Conservation (phyloP, 2,329 filamentous ascomycete genomes). For the Fusarium dimerum region DNA sequence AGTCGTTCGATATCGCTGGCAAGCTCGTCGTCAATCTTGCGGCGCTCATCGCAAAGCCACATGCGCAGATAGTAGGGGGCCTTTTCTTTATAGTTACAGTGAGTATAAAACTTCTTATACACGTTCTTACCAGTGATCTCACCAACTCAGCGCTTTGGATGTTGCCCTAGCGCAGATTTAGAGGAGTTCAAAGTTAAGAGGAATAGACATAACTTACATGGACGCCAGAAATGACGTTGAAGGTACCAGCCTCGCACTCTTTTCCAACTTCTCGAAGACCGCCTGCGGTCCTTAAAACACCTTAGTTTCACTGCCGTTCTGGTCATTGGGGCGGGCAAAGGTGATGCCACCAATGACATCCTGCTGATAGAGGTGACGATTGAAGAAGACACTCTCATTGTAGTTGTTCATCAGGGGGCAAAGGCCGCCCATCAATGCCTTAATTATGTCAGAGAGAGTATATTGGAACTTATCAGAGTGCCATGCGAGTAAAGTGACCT, state of each 20-base stretch:
- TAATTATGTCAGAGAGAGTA: not conserved
- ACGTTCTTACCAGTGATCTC: slow-evolving; percentile 72
- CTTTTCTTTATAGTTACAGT: slow-evolving; percentile 71
- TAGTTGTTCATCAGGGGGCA: slow-evolving; percentile 86
- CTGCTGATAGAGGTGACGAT: slow-evolving; percentile 75
- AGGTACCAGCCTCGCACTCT: slow-evolving; percentile 55
- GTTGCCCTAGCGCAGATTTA: slow-evolving; percentile 15
- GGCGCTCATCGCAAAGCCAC: slow-evolving; percentile 47
- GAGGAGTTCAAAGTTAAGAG: not conserved
- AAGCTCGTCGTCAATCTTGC: slow-evolving; percentile 28
- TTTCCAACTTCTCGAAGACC: slow-evolving; percentile 73
- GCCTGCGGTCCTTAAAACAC: no score
- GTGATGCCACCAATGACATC: slow-evolving; percentile 81
- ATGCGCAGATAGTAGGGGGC: slow-evolving; percentile 73
- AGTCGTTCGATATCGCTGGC: slow-evolving; percentile 74
- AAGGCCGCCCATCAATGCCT: slow-evolving; percentile 60
- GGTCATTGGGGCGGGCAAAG: slow-evolving; percentile 77
- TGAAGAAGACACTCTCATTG: slow-evolving; percentile 79
- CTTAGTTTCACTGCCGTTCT: no score
- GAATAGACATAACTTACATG: slow-evolving; percentile 38
- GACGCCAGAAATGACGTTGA: slow-evolving; percentile 52
- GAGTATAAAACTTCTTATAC: slow-evolving; percentile 72
- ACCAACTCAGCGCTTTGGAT: slow-evolving; percentile 58
- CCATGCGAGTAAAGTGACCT: slow-evolving; percentile 52
- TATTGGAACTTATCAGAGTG: slow-evolving; percentile 4